Percentiles rank a stretch among this genome's conserved stretches.
phyloP scores from a whole-genome alignment of 176 grass and related monocot species.

The Otatea glauca region DNA sequence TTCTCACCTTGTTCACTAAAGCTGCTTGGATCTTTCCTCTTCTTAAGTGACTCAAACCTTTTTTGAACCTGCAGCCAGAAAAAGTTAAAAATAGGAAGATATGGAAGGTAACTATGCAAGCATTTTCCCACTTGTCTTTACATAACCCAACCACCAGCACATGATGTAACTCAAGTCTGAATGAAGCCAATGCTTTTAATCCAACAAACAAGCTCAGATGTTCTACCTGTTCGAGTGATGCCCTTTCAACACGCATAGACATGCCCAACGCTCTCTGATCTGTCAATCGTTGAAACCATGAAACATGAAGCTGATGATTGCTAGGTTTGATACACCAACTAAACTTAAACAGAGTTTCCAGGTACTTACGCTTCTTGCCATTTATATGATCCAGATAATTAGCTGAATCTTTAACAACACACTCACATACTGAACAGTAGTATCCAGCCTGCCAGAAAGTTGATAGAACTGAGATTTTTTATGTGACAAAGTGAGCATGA shows the following conservation, averaged over 20 bases:
- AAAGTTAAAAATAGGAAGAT: slow-evolving; percentile 10
- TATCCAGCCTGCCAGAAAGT: slow-evolving; percentile 76
- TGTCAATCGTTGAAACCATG: slow-evolving; percentile 52
- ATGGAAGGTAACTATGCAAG: slow-evolving; percentile 27
- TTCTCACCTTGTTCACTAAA: slow-evolving; percentile 91
- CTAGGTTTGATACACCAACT: slow-evolving; percentile 27
- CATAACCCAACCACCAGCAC: not conserved
- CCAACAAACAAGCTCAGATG: slow-evolving; percentile 18
- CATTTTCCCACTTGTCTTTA: not conserved
- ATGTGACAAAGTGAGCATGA: not conserved
- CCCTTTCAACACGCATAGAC: slow-evolving; percentile 98
- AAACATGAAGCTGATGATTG: slow-evolving; percentile 29
- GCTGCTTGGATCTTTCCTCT: slow-evolving; percentile 76
- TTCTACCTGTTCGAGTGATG: slow-evolving; percentile 88
- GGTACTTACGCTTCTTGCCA: slow-evolving; percentile 93
- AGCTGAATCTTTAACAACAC: slow-evolving; percentile 98
- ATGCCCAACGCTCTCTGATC: slow-evolving; percentile 99
- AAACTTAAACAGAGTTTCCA: slow-evolving; percentile 26
- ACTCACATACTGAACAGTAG: slow-evolving; percentile 96
- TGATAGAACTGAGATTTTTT: slow-evolving; percentile 13
- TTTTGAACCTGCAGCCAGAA: slow-evolving; percentile 76
- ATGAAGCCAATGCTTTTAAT: not conserved
- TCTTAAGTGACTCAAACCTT: slow-evolving; percentile 90
- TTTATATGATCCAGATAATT: slow-evolving; percentile 99
- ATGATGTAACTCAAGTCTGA: not conserved